These are phyloP conservation scores for Rhodocollybia butyracea DNA, from an alignment of 768 basidiomycete species.

Conservation along the genomic window DNA sequence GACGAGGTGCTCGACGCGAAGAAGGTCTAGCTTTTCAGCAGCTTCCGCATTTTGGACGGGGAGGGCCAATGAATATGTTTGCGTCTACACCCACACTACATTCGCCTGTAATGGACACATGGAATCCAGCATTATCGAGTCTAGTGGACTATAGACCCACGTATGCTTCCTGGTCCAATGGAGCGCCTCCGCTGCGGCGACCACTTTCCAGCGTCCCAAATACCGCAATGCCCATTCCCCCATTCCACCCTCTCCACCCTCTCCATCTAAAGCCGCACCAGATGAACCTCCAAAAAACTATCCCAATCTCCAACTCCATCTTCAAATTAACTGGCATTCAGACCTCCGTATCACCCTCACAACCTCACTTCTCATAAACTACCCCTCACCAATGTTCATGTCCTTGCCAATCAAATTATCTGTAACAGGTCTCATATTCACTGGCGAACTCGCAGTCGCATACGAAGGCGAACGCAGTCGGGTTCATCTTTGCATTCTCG, in stretches of 20 bases:
- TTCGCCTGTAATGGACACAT: constrained; percentile 1
- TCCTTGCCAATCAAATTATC: constrained; percentile 91
- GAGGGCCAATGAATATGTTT: constrained; percentile 56
- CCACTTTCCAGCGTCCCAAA: constrained; percentile 33
- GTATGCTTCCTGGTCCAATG: constrained; percentile 9
- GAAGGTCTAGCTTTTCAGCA: constrained; percentile 62
- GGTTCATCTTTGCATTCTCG: constrained; percentile 85
- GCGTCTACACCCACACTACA: constrained; percentile 45
- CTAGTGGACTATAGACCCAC: background rate
- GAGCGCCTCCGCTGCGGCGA: background rate
- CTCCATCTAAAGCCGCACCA: no score
- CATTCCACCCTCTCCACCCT: constrained; percentile 6
- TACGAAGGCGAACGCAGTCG: constrained; percentile 80
- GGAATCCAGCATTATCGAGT: background rate
- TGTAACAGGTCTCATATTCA: constrained; percentile 86
- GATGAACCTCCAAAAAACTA: constrained; percentile 29
- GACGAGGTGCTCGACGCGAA: constrained; percentile 54
- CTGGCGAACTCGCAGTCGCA: constrained; percentile 85
- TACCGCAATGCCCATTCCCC: constrained; percentile 18
- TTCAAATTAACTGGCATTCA: constrained; percentile 83
- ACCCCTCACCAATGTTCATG: constrained; percentile 96
- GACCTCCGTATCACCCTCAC: constrained; percentile 86
- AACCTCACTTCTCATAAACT: constrained; percentile 94
- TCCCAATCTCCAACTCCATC: constrained; percentile 85
- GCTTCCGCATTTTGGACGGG: constrained; percentile 61